A percentile compares a stretch with the other conserved stretches of the same genome.
Evolutionary conservation across 306 rosid species (phyloP).

Genomic region (Pachyrhizus erosus): DNA sequence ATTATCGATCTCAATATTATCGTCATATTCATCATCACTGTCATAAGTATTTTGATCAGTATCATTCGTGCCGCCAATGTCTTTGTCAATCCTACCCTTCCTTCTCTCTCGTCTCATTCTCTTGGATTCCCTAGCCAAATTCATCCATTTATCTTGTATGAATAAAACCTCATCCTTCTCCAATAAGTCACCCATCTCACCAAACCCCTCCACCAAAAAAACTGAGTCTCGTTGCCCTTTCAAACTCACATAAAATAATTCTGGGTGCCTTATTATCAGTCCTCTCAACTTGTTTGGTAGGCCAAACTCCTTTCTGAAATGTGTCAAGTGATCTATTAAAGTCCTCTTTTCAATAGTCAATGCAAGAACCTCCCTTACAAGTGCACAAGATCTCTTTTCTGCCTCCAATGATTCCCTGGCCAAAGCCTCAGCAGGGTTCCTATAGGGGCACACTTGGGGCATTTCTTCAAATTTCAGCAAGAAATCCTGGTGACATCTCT

Average conservation of each 20-base stretch:
- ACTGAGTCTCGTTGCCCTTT: conserved; percentile 87
- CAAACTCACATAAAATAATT: conserved; percentile 85
- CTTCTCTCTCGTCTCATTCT: conserved; percentile 69
- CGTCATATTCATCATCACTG: conserved; percentile 50
- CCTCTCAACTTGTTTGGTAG: conserved; percentile 88
- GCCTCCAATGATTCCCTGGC: conserved; percentile 74
- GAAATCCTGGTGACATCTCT: conserved; percentile 78
- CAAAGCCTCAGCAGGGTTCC: conserved; percentile 45
- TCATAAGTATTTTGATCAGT: conserved; percentile 19
- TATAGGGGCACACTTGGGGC: conserved; percentile 80
- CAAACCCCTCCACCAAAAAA: conserved; percentile 79
- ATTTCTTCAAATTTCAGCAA: conserved; percentile 78
- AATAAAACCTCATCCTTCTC: conserved; percentile 66
- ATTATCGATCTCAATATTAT: conserved; percentile 49
- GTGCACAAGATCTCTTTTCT: conserved; percentile 89
- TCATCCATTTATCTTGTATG: conserved; percentile 66
- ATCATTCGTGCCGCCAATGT: conserved; percentile 40
- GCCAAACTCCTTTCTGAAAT: conserved; percentile 89
- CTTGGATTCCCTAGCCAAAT: conserved; percentile 79
- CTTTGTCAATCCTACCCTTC: conserved; percentile 43
- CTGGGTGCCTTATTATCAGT: conserved; percentile 87
- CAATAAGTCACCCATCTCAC: conserved; percentile 76
- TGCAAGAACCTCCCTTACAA: conserved; percentile 79
- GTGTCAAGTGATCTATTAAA: conserved; percentile 87
- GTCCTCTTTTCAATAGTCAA: conserved; percentile 85